A percentile compares a stretch with the other conserved stretches of the same genome.
These are phyloP conservation scores for Rosa persica DNA, from an alignment of 306 rosid genomes.

Conservation along the genomic window DNA sequence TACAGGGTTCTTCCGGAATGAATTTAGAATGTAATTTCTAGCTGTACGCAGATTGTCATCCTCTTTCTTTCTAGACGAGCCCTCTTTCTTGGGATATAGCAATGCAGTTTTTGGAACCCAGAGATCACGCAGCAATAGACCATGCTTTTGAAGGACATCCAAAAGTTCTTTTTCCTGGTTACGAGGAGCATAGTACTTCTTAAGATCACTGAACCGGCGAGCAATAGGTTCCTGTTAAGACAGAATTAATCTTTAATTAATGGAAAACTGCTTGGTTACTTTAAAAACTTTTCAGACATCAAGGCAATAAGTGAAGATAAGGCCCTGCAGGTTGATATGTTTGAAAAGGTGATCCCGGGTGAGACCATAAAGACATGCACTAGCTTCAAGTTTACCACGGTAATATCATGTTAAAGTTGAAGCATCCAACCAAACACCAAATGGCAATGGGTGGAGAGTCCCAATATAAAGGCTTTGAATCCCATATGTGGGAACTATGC, in stretches of 20 bases:
- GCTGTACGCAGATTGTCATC: slow-evolving; percentile 33
- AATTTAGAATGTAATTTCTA: slow-evolving; percentile 49
- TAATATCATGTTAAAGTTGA: neutral
- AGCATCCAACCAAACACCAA: neutral
- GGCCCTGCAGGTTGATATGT: neutral
- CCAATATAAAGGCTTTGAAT: neutral
- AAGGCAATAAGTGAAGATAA: neutral
- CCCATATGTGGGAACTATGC: neutral
- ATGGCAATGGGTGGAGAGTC: neutral
- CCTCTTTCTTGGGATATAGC: slow-evolving; percentile 26
- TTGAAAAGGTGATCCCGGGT: neutral
- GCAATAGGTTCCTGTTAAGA: slow-evolving; percentile 59
- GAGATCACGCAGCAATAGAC: slow-evolving; percentile 60
- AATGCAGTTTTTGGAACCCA: slow-evolving; percentile 74
- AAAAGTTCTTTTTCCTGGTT: slow-evolving; percentile 52
- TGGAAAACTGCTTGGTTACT: slow-evolving; percentile 43
- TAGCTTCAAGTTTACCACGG: neutral
- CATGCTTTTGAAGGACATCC: slow-evolving; percentile 59
- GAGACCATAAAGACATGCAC: neutral
- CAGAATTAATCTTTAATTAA: slow-evolving; percentile 19
- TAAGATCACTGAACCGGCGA: slow-evolving; percentile 61
- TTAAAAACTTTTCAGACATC: neutral
- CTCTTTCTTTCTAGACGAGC: neutral
- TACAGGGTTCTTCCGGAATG: slow-evolving; percentile 53
- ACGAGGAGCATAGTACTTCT: slow-evolving; percentile 79